These are phyloP conservation scores for Myxozyma kluyveri DNA, from an alignment of 805 yeast species.

Conservation along the genomic window DNA sequence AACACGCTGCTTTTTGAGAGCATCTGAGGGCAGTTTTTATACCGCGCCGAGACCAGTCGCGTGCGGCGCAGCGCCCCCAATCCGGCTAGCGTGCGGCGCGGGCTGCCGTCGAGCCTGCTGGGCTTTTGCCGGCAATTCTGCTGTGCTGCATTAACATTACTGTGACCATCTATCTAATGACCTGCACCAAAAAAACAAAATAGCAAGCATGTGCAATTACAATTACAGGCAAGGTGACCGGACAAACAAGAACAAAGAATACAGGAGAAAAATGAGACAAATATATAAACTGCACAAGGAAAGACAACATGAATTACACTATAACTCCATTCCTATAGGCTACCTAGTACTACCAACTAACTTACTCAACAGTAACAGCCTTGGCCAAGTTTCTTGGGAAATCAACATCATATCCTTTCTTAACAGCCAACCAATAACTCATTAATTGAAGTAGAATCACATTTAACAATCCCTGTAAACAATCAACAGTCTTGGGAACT, in stretches of 20 bases:
- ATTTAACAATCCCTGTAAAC: constrained; percentile 93
- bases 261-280: not conserved
- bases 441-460: constrained; percentile 93
- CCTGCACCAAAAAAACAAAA: not conserved
- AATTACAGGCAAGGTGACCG: too few species aligned
- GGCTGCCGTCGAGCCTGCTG: too few species aligned
- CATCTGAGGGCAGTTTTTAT: too few species aligned
- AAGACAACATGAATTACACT: not conserved
- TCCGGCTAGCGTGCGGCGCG: too few species aligned
- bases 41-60: too few species aligned
- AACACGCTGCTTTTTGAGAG: too few species aligned
- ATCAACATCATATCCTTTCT: constrained; percentile 94
- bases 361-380: constrained; percentile 91
- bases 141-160: too few species aligned
- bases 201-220: too few species aligned
- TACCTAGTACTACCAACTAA: not conserved
- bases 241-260: not conserved
- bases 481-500: constrained; percentile 94
- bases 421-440: constrained; percentile 95
- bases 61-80: too few species aligned
- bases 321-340: not conserved
- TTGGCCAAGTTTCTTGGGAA: constrained; percentile 98
- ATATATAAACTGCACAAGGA: not conserved
- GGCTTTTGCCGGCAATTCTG: too few species aligned
- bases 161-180: too few species aligned